phyloP scores from a whole-genome alignment of 2,329 filamentous ascomycete genomes.

The Aspergillus japonicus region DNA sequence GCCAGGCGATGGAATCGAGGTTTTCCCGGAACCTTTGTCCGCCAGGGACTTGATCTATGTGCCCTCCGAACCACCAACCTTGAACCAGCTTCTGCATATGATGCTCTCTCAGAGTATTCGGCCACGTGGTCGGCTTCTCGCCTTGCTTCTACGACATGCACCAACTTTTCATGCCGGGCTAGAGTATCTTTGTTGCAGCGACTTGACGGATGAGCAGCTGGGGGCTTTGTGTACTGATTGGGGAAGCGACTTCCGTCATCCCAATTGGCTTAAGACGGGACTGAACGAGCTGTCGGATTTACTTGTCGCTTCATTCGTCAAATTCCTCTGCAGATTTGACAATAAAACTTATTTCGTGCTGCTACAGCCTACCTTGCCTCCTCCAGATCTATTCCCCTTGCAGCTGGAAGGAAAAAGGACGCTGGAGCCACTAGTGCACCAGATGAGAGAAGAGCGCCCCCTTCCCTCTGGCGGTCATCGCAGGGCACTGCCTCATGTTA shows the following conservation, averaged over 20 bases:
- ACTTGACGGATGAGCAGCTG: slow-evolving; percentile 34
- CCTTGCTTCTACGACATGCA: slow-evolving; percentile 51
- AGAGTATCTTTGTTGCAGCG: slow-evolving; percentile 42
- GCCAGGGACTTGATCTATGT: slow-evolving; percentile 60
- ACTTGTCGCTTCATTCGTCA: slow-evolving; percentile 48
- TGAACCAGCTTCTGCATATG: slow-evolving; percentile 52
- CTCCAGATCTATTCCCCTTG: slow-evolving; percentile 31
- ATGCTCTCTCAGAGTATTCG: slow-evolving; percentile 49
- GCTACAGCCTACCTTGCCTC: slow-evolving; percentile 17
- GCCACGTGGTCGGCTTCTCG: slow-evolving; percentile 46
- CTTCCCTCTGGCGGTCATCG: slow-evolving; percentile 13
- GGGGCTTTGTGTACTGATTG: slow-evolving; percentile 30
- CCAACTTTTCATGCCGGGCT: slow-evolving; percentile 42
- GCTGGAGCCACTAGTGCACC: too few species aligned
- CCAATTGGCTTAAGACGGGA: slow-evolving; percentile 14
- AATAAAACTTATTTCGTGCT: slow-evolving; percentile 13
- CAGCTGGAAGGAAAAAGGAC: slow-evolving; percentile 14
- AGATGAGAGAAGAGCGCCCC: too few species aligned
- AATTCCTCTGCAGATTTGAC: slow-evolving; percentile 40
- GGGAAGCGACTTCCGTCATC: slow-evolving; percentile 14
- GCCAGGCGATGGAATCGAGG: slow-evolving; percentile 58
- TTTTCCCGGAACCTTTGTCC: slow-evolving; percentile 55
- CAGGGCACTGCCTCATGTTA: slow-evolving; percentile 37
- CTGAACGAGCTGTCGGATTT: slow-evolving; percentile 33
- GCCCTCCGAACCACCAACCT: slow-evolving; percentile 52